Base-by-base conservation (phyloP, 2,329 filamentous ascomycete genomes). In the Samsoniella hepiali region DNA sequence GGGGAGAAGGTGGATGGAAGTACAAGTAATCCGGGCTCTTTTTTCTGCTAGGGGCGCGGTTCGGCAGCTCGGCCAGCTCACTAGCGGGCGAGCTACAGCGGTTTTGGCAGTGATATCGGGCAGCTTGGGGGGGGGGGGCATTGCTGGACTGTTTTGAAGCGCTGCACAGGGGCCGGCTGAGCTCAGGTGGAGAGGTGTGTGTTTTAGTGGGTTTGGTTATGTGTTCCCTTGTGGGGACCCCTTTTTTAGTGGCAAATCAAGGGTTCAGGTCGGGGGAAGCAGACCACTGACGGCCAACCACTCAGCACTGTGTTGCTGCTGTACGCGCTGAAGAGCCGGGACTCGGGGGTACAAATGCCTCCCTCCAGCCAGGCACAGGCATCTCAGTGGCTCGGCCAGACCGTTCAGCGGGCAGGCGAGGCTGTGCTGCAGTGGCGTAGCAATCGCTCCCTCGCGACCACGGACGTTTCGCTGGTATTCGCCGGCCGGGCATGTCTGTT, bases 351-450 rank as follows among this genome's bases (percentile, higher is more conserved):
- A 10, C 34, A 9, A 5, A 34, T 54, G 51, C 10, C 9, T 42
- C 5, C 7, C 5, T 29, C n/a, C 36, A 15, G 22, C 38, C 53
- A 56, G 53, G 53, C 38, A 56, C 53, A 56, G 13, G 38, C 51
- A 29, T 10, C 32, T 45, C 40, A 11, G 34, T 55, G 53, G 36
- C 54, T 42, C 54, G 56, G 40, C 34, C 32, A 22, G 5, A 40
- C 5, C n/a, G 22, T 40, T 40, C 17, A 50, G 57, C 31, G 42
- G 55, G 17, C 45, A 17, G 34, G 29, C 9, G 57, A 50, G 44
- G 57, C 45, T 59, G 57, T 59, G 57, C 45, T 40, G 13, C 57
- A 50, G 34, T 47, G 55, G 55, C 45, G 56, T 58, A 59, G 32
- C 45, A 22, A 22, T 11, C 17, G 8, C 27, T 29, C 27, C 3